Conservation (phyloP, 2,329 filamentous ascomycete genomes). For the Stromatinia cepivora region DNA sequence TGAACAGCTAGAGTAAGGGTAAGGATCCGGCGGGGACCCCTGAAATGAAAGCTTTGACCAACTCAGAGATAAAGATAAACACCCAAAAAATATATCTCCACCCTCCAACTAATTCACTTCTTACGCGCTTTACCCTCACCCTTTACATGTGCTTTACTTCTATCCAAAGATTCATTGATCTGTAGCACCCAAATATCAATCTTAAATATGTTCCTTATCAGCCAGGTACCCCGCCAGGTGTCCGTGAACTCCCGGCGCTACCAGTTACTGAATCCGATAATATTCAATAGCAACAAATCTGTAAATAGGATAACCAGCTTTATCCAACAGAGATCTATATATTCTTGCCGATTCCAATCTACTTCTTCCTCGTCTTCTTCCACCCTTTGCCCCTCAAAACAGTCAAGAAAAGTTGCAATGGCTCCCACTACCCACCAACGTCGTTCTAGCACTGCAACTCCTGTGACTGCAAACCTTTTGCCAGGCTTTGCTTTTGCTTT, state of each 20-base stretch:
- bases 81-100: conserved; percentile 4
- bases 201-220: conserved; percentile 11
- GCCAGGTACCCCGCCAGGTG: conserved; percentile 3
- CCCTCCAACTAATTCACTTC: conserved; percentile 2
- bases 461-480: not conserved
- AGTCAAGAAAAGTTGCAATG: not conserved
- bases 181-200: conserved; percentile 1
- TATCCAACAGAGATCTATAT: conserved; percentile 16
- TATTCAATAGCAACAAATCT: not conserved
- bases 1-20: not conserved
- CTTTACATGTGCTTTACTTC: not conserved
- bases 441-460: conserved; percentile 13
- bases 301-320: conserved; percentile 6
- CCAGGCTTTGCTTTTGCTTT: conserved; percentile 56
- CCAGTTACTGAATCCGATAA: not conserved
- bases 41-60: conserved; percentile 12
- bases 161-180: conserved; percentile 7
- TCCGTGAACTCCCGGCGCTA: conserved; percentile 5
- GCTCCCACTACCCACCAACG: conserved; percentile 10
- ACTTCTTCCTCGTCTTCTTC: conserved; percentile 3
- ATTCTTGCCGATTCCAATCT: not conserved
- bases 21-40: conserved; percentile 5
- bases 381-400: not conserved
- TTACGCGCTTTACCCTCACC: conserved; percentile 4
- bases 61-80: conserved; percentile 13